Percentiles rank a stretch among this genome's conserved stretches.
These are phyloP conservation scores for Exophiala viscosa DNA, from an alignment of 2,329 filamentous ascomycete species.

Conservation along the genomic window DNA sequence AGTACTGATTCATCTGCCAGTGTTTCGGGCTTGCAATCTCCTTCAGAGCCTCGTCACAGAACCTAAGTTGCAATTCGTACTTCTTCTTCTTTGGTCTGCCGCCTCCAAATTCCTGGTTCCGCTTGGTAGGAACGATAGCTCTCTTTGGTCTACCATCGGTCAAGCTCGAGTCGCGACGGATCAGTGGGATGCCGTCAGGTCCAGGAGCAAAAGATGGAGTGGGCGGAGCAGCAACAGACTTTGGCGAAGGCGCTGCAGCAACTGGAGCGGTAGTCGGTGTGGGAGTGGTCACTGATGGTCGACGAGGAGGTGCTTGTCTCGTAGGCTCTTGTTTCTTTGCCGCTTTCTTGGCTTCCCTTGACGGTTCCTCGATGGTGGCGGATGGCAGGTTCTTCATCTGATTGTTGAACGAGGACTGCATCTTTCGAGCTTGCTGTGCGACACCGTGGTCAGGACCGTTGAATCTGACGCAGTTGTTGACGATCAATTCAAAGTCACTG, in stretches of 20 bases:
- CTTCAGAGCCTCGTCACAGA: slow-evolving; percentile 75
- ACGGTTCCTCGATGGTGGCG: slow-evolving; percentile 55
- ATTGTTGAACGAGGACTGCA: slow-evolving; percentile 58
- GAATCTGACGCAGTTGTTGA: slow-evolving; percentile 74
- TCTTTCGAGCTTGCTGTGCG: slow-evolving; percentile 61
- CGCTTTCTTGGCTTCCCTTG: slow-evolving; percentile 60
- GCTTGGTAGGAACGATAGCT: slow-evolving; percentile 87
- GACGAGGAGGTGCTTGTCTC: slow-evolving; percentile 44
- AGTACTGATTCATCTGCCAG: slow-evolving; percentile 64
- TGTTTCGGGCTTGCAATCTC: slow-evolving; percentile 77
- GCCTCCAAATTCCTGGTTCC: slow-evolving; percentile 81
- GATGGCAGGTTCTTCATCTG: slow-evolving; percentile 59
- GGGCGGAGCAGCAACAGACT: slow-evolving; percentile 38
- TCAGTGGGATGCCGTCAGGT: slow-evolving; percentile 72
- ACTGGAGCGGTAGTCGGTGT: slow-evolving; percentile 4
- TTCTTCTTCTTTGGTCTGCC: slow-evolving; percentile 88
- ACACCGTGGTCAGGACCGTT: slow-evolving; percentile 77
- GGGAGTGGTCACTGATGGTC: slow-evolving; percentile 44
- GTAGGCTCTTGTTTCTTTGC: slow-evolving; percentile 40
- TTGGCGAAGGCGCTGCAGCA: slow-evolving; percentile 44
- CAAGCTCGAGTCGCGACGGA: slow-evolving; percentile 78
- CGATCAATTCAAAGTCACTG: slow-evolving; percentile 70
- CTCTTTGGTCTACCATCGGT: slow-evolving; percentile 82
- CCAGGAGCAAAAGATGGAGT: slow-evolving; percentile 68
- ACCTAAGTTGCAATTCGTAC: slow-evolving; percentile 80